Conservation (phyloP, 306 rosid genomes). For the Coriaria nepalensis region DNA sequence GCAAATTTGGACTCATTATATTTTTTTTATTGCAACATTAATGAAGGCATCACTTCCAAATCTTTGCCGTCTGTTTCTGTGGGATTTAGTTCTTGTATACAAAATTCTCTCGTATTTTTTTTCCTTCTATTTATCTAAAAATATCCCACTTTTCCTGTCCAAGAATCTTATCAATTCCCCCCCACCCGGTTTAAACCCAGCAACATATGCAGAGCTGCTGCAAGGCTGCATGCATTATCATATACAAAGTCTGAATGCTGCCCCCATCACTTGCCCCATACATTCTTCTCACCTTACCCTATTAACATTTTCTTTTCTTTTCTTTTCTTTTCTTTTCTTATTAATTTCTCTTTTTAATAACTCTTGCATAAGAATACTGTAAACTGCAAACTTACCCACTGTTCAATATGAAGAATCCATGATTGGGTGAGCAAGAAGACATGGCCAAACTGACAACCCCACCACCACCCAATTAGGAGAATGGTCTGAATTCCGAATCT, state of each 20-base stretch:
- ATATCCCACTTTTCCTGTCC: constrained; percentile 15
- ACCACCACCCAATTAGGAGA: constrained; percentile 9
- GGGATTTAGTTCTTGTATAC: no score
- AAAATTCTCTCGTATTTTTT: no score
- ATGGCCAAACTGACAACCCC: constrained; percentile 64
- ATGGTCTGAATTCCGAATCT: no score
- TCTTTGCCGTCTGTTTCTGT: neutral
- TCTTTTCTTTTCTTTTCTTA: neutral
- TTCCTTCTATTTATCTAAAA: neutral
- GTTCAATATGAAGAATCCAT: constrained; percentile 15
- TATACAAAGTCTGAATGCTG: constrained; percentile 34
- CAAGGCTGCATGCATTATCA: constrained; percentile 18
- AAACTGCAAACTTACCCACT: constrained; percentile 23
- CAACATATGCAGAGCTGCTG: constrained; percentile 44
- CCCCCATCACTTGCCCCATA: constrained; percentile 65
- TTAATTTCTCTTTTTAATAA: constrained; percentile 5
- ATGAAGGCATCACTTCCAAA: no score
- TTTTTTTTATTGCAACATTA: no score
- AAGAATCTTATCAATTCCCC: constrained; percentile 59
- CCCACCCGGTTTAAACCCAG: no score
- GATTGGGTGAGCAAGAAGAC: constrained; percentile 27
- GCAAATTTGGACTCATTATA: no score
- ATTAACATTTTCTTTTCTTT: constrained; percentile 8
- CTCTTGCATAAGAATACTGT: neutral
- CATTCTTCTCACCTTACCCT: constrained; percentile 65